Evolutionary conservation across 768 basidiomycete species (phyloP), one percentile per base, ranked within the genome.

Genomic region (Hydnomerulius pinastri): DNA sequence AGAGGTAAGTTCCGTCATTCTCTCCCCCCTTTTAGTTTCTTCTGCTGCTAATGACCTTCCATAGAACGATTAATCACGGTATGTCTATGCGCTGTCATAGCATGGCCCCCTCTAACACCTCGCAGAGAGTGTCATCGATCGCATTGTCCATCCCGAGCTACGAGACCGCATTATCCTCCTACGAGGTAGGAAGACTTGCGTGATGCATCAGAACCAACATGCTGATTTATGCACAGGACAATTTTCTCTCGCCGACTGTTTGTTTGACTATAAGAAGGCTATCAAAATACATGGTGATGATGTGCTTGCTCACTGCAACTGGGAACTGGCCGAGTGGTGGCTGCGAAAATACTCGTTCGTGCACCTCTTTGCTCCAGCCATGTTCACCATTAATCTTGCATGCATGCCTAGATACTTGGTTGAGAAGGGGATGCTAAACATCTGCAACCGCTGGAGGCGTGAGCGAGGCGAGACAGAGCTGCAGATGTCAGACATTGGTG

Each of bases 91-190:
- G 50, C 33, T 24, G 4, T 17, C 47, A 8, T 44, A 46, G 32
- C 41, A 49, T 43, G 11, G n/a, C 39, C 25, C 39, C 2, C 37
- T 33, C 51, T 68, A 43, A 56, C 41, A 40, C 38, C 6, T 39
- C 60, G 10, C 62, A 93, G 94, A 95, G 66, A 88, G 90, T 58
- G 79, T 88, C n/a, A 92, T 97, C 59, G 94, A 97, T 66, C 83
- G 85, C 38, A 85, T 97, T 40, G 78, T 92, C 51, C 90, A 94
- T 70, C 90, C 95, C 40, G 89, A 92, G 59, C 73, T 98, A 48
- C 81, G 95, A 29, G 94, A 97, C 60, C 81, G 92, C 28, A 87
- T 96, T 78, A 97, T 98, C 58, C 75, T 96, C 15, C 72, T 92
- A 28, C 79, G 92, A 74, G 88, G 93, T 87, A 5, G 25, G 55